These are phyloP conservation scores for Poteriospumella lacustris DNA, from an alignment of 108 stramenopile species.

Conservation along the genomic window DNA sequence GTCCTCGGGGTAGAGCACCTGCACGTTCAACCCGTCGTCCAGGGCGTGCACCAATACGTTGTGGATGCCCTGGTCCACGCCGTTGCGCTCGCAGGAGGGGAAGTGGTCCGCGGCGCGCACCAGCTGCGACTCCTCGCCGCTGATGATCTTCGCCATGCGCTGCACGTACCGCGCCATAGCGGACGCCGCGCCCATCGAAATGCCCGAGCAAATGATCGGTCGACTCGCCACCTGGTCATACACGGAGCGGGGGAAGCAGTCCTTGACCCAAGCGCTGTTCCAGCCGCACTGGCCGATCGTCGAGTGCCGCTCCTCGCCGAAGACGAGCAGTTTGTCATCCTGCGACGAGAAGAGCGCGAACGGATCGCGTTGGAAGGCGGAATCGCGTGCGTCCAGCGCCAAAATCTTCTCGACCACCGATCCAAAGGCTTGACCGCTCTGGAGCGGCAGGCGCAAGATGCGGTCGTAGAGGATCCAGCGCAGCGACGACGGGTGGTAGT, in stretches of 20 bases:
- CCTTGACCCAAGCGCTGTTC: not conserved
- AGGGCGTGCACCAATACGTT: not conserved
- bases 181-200: not conserved
- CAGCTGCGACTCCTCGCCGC: not conserved
- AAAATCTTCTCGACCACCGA: not conserved
- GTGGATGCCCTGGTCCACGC: slow-evolving; percentile 13
- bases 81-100: slow-evolving; percentile 12
- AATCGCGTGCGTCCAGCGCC: not conserved
- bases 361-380: not conserved
- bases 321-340: not conserved
- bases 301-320: not conserved
- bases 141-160: not conserved
- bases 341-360: not conserved
- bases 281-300: not conserved
- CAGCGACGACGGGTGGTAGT: not conserved
- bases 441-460: not conserved
- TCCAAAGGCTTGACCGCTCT: not conserved
- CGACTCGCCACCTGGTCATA: not conserved
- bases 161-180: not conserved
- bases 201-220: slow-evolving; percentile 4
- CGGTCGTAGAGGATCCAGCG: not conserved
- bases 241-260: not conserved
- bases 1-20: not conserved
- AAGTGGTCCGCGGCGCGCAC: not conserved
- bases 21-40: not conserved